These are phyloP conservation scores for Phenoliferia sp. DNA, from an alignment of 1,284 basidiomycete genomes.

Conservation along the genomic window DNA sequence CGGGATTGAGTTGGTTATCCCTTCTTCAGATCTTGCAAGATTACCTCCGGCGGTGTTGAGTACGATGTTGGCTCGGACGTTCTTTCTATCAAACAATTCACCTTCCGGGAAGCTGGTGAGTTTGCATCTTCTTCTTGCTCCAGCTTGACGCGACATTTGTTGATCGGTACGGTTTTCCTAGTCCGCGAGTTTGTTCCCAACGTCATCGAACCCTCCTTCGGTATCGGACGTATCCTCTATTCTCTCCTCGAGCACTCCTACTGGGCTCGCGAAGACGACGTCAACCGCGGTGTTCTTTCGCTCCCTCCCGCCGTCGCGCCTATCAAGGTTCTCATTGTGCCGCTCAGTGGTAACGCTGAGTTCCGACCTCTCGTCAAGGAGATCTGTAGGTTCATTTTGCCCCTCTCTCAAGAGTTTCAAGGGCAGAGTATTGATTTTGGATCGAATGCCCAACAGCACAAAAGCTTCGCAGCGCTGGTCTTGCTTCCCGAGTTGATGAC, in stretches of 20 bases:
- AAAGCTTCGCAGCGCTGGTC: constrained; percentile 78
- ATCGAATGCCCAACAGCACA: constrained; percentile 67
- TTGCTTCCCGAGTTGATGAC: constrained; percentile 91
- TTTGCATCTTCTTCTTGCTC: constrained; percentile 8
- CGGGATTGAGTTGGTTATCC: constrained; percentile 39
- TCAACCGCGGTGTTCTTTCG: constrained; percentile 83
- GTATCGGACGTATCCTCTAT: constrained; percentile 94
- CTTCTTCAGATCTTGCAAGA: no score
- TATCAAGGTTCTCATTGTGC: constrained; percentile 93
- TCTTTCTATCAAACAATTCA: constrained; percentile 75
- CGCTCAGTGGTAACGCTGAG: constrained; percentile 81
- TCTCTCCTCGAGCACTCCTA: constrained; percentile 91
- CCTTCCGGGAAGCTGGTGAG: constrained; percentile 82
- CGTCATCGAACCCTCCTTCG: constrained; percentile 98
- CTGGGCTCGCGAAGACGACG: constrained; percentile 89
- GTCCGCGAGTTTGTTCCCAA: constrained; percentile 95
- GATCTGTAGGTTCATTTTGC: constrained; percentile 66
- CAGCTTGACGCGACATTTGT: no score
- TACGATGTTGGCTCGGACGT: constrained; percentile 37
- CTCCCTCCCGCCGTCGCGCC: constrained; percentile 88
- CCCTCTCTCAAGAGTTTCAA: background rate
- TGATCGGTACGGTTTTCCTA: constrained; percentile 38
- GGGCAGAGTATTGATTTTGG: no score
- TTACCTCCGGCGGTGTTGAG: background rate
- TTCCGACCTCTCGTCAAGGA: constrained; percentile 80